These are phyloP conservation scores for Cicer pinnatifidum DNA, from an alignment of 306 rosid species.

Conservation along the genomic window DNA sequence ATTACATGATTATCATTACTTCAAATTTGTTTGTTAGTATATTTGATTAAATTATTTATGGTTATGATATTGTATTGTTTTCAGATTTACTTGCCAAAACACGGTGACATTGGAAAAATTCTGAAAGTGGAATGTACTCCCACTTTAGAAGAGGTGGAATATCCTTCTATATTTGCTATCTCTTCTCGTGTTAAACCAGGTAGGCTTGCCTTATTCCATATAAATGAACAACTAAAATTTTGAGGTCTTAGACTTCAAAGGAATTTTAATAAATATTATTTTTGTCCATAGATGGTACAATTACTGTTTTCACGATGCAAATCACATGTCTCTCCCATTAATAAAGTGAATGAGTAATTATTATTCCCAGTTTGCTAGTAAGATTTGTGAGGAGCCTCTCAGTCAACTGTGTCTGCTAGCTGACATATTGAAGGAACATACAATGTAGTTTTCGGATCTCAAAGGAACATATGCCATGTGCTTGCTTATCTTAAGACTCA, in stretches of 20 bases:
- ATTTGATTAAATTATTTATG: constrained; percentile 8
- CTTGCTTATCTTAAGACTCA: background rate
- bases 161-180: constrained; percentile 83
- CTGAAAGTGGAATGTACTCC: constrained; percentile 90
- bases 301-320: background rate
- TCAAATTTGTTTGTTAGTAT: constrained; percentile 25
- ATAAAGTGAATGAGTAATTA: constrained; percentile 8
- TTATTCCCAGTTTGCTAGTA: constrained; percentile 7
- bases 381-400: background rate
- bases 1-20: constrained; percentile 38
- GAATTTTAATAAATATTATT: background rate
- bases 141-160: constrained; percentile 67
- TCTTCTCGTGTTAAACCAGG: constrained; percentile 82
- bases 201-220: constrained; percentile 44
- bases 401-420: background rate
- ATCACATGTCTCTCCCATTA: background rate
- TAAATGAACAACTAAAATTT: constrained; percentile 31
- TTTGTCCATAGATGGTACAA: background rate
- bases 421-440: background rate
- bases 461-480: background rate
- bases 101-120: constrained; percentile 69
- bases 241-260: constrained; percentile 11
- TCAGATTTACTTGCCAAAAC: constrained; percentile 95
- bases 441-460: no score
- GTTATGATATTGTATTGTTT: constrained; percentile 38